Percentiles rank a stretch among this genome's conserved stretches.
These are phyloP conservation scores for Chamaenerion angustifolium DNA, from an alignment of 345 rosid genomes.

Conservation along the genomic window DNA sequence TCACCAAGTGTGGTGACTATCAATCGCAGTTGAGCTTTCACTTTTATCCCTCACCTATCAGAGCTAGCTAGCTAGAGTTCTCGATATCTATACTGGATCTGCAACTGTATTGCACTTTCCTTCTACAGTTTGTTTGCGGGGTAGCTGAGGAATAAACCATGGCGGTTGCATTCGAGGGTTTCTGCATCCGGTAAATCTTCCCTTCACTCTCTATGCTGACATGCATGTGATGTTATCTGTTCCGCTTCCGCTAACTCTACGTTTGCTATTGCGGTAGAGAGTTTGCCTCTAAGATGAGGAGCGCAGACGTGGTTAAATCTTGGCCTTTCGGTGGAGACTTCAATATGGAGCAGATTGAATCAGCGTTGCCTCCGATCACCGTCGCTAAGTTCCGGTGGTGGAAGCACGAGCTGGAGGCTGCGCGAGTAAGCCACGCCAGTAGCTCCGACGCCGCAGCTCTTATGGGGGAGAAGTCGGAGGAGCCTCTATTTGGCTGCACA, in stretches of 20 bases:
- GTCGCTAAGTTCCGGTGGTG: constrained; percentile 59
- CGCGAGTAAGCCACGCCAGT: constrained; percentile 4
- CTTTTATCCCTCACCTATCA: background rate
- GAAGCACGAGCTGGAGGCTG: constrained; percentile 40
- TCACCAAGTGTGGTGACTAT: background rate
- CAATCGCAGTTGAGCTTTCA: background rate
- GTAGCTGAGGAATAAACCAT: constrained; percentile 8
- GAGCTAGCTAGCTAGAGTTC: background rate
- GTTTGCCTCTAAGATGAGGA: constrained; percentile 32
- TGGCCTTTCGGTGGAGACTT: constrained; percentile 37
- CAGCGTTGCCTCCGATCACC: constrained; percentile 40
- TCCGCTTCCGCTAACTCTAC: background rate
- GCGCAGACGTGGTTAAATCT: constrained; percentile 34
- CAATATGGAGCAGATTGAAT: constrained; percentile 8
- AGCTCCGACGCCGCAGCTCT: background rate
- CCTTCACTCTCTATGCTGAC: background rate
- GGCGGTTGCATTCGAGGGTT: constrained; percentile 32
- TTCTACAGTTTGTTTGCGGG: background rate
- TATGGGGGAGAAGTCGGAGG: background rate
- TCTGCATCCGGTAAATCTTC: constrained; percentile 43
- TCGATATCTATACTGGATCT: background rate
- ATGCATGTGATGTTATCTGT: background rate
- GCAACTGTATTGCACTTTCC: background rate
- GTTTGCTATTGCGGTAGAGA: constrained; percentile 18
- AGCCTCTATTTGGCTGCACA: constrained; percentile 3